Base-by-base conservation (phyloP, 1,139 yeast genomes). In the Candida dubliniensis region DNA sequence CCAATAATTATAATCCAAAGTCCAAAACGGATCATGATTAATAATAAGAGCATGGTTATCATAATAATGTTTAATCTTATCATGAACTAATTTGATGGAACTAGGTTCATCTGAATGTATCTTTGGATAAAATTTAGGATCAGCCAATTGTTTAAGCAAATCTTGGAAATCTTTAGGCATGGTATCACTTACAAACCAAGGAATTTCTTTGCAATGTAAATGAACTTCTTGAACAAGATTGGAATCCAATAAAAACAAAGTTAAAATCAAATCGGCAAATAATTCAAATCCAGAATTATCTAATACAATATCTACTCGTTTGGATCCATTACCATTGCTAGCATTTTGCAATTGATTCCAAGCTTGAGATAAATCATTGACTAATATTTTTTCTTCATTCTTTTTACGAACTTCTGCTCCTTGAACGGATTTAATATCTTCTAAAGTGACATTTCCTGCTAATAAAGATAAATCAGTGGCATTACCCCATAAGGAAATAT, bases 171-270 rank as follows among this genome's bases (percentile, higher is more conserved):
- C 99, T 54, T 83, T 82, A 24, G 88, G 80, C 79, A 90, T 82
- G 11, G 95, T 95, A 63, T 93, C 99, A 56, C 96, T 87, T 15
- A 93, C 99, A 83, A 93, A 91, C 96, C 98, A 93, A 34, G 99
- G 98, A 50, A 89, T 77, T 46, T 82, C 81, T 66, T 93, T 93
- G 53, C 96, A 90, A 64, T 95, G 99, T 52, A 95, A 73, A 25
- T 82, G 84, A 48, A 93, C 80, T 42, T 77, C 69, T 24, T 71
- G 66, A 13, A 81, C 83, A 34, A 91, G 63, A 23, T 78, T 76
- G 13, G 89, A 68, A 56, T 91, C 96, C 37, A 95, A 71, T 46
- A 90, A 67, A 63, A 89, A 90, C 43, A 89, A 69, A 1, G 87
- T 76, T 45, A 91, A 74, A 42, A 87, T 74, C 57, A 93, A 70